Evolutionary conservation across 192 early-diverging fungal genomes (phyloP).

Genomic region (Backusella tarrabulga): DNA sequence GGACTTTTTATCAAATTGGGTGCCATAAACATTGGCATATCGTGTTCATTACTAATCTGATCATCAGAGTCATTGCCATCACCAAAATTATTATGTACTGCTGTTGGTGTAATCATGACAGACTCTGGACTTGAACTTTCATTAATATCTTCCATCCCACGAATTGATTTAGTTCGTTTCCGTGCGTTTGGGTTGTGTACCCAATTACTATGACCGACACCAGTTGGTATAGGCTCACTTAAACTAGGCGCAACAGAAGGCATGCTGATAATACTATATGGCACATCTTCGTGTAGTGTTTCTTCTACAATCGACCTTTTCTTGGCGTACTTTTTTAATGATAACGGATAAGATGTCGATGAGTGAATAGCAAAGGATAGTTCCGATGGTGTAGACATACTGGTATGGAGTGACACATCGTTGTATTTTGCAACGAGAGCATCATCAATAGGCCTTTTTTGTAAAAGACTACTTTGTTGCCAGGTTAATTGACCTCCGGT

Average conservation of each 20-base stretch:
- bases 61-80: background rate
- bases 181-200: background rate
- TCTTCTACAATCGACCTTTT: background rate
- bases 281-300: background rate
- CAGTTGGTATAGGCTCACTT: constrained; percentile 13
- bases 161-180: constrained; percentile 8
- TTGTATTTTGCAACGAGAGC: background rate
- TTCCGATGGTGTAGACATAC: background rate
- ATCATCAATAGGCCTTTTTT: background rate
- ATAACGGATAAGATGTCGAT: constrained; percentile 1
- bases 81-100: background rate
- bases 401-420: background rate
- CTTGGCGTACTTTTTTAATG: constrained; percentile 4
- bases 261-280: background rate
- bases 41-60: background rate
- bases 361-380: background rate
- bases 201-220: background rate
- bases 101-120: background rate
- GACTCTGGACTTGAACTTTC: constrained; percentile 5
- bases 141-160: background rate
- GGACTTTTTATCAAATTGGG: background rate
- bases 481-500: background rate
- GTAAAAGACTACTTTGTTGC: background rate
- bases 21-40: background rate
- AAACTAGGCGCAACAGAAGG: constrained; percentile 8